These are phyloP conservation scores for Epichloe glyceriae DNA, from an alignment of 2,329 filamentous ascomycete species.

Conservation along the genomic window DNA sequence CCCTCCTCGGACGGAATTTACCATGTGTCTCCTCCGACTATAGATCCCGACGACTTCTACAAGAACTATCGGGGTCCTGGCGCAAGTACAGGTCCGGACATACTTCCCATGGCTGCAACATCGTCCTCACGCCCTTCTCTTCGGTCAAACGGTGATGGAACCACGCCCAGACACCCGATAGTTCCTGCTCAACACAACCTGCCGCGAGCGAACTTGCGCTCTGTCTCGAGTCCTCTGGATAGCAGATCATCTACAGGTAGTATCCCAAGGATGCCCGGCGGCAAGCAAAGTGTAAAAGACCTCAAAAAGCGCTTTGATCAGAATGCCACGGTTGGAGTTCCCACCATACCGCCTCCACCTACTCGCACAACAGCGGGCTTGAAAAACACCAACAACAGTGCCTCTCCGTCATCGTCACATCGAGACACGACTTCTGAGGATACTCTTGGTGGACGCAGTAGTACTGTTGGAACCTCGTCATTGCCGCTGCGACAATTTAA, in stretches of 20 bases:
- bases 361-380: background rate
- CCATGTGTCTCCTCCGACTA: slow-evolving; percentile 27
- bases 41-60: slow-evolving; percentile 45
- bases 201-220: slow-evolving; percentile 33
- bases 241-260: slow-evolving; percentile 21
- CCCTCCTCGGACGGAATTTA: slow-evolving; percentile 14
- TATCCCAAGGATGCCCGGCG: slow-evolving; percentile 18
- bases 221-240: slow-evolving; percentile 43
- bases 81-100: slow-evolving; percentile 21
- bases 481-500: slow-evolving; percentile 31
- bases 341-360: slow-evolving; percentile 1
- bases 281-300: slow-evolving; percentile 64
- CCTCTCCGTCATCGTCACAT: slow-evolving; percentile 1
- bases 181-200: slow-evolving; percentile 27
- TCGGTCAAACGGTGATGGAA: slow-evolving; percentile 38
- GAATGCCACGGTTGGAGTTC: slow-evolving; percentile 19
- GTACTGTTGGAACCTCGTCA: slow-evolving; percentile 10
- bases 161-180: slow-evolving; percentile 33
- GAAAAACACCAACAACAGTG: background rate
- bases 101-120: slow-evolving; percentile 21
- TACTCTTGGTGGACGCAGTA: background rate
- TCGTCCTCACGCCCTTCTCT: slow-evolving; percentile 28
- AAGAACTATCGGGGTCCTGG: slow-evolving; percentile 32
- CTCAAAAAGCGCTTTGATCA: slow-evolving; percentile 69
- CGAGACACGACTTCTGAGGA: slow-evolving; percentile 7